Evolutionary conservation across 306 rosid genomes (phyloP).

Genomic region (Herpetospermum pedunculosum): DNA sequence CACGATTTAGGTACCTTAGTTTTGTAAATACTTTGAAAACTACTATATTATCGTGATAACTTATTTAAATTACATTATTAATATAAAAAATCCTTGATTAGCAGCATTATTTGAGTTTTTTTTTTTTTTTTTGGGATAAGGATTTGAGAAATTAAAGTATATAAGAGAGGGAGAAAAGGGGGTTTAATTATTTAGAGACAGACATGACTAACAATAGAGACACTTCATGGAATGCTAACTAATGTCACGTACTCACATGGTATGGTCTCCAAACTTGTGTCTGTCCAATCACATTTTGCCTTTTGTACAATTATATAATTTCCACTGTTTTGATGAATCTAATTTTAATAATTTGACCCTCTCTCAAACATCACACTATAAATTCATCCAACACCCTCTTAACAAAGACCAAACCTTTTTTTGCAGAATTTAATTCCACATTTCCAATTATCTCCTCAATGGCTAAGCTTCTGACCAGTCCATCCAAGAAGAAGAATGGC

Average conservation of each 20-base stretch:
- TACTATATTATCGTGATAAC: too few relatives aligned
- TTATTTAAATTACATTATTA: too few relatives aligned
- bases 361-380: background rate
- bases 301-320: background rate
- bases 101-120: too few relatives aligned
- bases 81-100: too few relatives aligned
- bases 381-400: background rate
- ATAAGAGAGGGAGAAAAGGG: background rate
- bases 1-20: too few relatives aligned
- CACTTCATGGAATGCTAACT: background rate
- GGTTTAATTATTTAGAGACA: constrained; percentile 5
- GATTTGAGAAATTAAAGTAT: background rate
- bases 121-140: too few relatives aligned
- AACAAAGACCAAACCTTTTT: background rate
- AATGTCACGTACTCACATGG: constrained; percentile 3
- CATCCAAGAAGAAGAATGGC: constrained; percentile 31
- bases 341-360: background rate
- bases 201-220: background rate
- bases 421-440: background rate
- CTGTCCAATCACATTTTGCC: background rate
- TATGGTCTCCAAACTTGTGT: background rate
- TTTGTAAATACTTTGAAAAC: too few relatives aligned
- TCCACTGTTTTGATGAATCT: background rate
- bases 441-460: background rate
- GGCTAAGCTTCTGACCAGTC: constrained; percentile 30